These are phyloP conservation scores for Aegle marmelos DNA, from an alignment of 345 rosid genomes.

Conservation along the genomic window DNA sequence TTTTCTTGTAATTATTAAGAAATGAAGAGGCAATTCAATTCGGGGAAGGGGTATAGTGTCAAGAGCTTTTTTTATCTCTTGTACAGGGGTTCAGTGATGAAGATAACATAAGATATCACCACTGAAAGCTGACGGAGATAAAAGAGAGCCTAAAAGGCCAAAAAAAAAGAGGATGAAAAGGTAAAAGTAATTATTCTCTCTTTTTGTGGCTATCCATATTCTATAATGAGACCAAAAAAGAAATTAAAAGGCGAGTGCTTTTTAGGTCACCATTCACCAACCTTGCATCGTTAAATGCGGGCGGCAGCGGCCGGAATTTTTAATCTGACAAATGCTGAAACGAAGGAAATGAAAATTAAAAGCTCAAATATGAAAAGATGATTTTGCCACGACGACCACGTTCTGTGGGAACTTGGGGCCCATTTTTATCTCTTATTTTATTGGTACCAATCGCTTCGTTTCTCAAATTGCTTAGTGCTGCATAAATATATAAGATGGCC, in stretches of 20 bases:
- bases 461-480: no score
- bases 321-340: neutral
- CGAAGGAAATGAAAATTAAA: neutral
- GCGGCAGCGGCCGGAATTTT: neutral
- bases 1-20: neutral
- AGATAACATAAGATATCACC: neutral
- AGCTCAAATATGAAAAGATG: neutral
- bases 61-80: neutral
- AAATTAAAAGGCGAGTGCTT: neutral
- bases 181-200: neutral
- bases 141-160: neutral
- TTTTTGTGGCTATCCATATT: neutral
- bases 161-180: neutral
- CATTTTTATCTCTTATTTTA: neutral
- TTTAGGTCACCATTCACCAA: neutral
- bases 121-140: neutral
- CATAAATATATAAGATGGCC: no score
- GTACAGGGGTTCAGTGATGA: neutral
- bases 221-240: neutral
- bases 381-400: conserved; percentile 29
- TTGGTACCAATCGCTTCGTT: neutral
- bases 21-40: neutral
- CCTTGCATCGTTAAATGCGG: neutral
- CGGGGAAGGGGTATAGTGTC: neutral
- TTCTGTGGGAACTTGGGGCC: conserved; percentile 1